phyloP scores from a whole-genome alignment of 345 rosid species.

The Lepidium aucheri region DNA sequence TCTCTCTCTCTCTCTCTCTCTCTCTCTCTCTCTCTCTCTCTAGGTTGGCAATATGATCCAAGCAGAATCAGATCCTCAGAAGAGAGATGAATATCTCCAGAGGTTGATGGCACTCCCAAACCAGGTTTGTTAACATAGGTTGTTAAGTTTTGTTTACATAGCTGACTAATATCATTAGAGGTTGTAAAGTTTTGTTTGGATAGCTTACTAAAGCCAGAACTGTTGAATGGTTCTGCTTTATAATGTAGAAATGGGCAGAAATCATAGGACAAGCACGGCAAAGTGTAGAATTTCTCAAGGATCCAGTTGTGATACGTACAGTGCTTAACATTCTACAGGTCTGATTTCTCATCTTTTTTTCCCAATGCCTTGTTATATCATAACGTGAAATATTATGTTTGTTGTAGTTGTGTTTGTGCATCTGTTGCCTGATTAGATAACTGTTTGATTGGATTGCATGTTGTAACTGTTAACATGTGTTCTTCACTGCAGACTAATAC shows the following conservation, averaged over 20 bases:
- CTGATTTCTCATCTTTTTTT: background rate
- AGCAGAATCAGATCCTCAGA: constrained; percentile 92
- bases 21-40: constrained; percentile 18
- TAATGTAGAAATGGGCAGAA: constrained; percentile 89
- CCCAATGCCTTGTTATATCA: background rate
- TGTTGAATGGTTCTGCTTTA: background rate
- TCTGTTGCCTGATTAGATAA: constrained; percentile 1
- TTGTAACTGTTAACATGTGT: background rate
- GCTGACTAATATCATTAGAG: constrained; percentile 14
- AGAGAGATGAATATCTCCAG: constrained; percentile 92
- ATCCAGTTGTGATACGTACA: constrained; percentile 77
- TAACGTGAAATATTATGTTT: background rate
- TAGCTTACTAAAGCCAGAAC: background rate
- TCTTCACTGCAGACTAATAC: constrained; percentile 83
- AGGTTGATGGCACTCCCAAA: constrained; percentile 95
- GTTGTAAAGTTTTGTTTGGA: background rate
- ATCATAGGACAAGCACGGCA: constrained; percentile 93
- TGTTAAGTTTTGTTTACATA: background rate
- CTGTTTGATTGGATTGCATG: background rate
- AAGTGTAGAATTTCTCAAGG: constrained; percentile 87
- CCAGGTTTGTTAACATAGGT: constrained; percentile 47
- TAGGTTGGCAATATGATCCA: constrained; percentile 98
- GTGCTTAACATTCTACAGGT: constrained; percentile 97
- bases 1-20: constrained; percentile 19
- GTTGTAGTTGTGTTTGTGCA: background rate